Evolutionary conservation across 768 basidiomycete genomes (phyloP).

Genomic region (Boletus rex-veris): DNA sequence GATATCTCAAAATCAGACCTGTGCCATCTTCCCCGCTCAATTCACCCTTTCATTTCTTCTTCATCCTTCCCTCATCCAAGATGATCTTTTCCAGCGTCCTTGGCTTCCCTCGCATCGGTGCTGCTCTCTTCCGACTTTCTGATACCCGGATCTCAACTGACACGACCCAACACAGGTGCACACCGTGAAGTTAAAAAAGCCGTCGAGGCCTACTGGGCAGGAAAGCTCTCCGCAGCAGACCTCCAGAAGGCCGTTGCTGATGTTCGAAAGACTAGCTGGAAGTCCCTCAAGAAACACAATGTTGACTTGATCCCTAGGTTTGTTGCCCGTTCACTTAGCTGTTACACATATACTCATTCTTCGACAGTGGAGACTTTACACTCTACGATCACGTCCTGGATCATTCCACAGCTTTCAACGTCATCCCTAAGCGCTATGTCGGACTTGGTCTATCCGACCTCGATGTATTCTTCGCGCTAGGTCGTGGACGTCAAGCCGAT

Average conservation of each 20-base stretch:
- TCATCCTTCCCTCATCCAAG: slow-evolving; percentile 16
- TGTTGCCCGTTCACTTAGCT: slow-evolving; percentile 19
- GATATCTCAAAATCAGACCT: slow-evolving; percentile 29
- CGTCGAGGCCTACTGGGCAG: slow-evolving; percentile 97
- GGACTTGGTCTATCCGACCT: slow-evolving; percentile 82
- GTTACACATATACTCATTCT: slow-evolving; percentile 11
- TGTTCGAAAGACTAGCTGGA: slow-evolving; percentile 88
- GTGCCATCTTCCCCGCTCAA: background rate
- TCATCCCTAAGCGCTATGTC: slow-evolving; percentile 91
- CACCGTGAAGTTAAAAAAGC: slow-evolving; percentile 98
- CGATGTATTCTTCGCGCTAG: slow-evolving; percentile 98
- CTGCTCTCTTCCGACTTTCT: background rate
- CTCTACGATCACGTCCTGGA: slow-evolving; percentile 99
- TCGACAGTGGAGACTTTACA: slow-evolving; percentile 89
- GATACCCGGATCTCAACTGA: background rate
- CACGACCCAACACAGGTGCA: slow-evolving; percentile 50
- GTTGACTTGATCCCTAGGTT: slow-evolving; percentile 93
- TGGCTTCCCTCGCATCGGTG: slow-evolving; percentile 86
- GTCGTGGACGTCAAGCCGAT: slow-evolving; percentile 93
- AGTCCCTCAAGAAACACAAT: slow-evolving; percentile 73
- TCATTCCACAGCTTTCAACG: slow-evolving; percentile 94
- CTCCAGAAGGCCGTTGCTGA: slow-evolving; percentile 85
- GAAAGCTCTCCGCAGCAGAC: slow-evolving; percentile 83
- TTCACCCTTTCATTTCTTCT: slow-evolving; percentile 10
- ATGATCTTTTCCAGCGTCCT: slow-evolving; percentile 86